Evolutionary conservation across 2,329 filamentous ascomycete species (phyloP).

Genomic region (Boeremia exigua): DNA sequence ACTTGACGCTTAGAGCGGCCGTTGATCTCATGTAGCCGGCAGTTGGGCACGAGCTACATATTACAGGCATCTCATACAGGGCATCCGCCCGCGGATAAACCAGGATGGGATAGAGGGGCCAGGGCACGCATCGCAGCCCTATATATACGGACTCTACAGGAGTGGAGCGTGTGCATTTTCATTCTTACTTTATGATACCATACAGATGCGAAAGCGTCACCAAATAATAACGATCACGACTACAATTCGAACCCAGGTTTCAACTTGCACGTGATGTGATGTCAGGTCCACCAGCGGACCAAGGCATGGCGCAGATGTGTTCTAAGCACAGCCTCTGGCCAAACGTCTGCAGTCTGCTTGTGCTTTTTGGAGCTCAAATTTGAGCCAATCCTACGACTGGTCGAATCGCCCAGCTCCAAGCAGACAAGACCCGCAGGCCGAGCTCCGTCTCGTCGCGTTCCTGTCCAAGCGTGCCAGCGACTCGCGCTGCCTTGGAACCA

Average conservation of each 20-base stretch:
- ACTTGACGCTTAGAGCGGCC: not conserved
- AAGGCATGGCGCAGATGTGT: no score
- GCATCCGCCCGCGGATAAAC: slow-evolving; percentile 9
- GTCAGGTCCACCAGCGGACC: not conserved
- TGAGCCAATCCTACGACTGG: no score
- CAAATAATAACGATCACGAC: slow-evolving; percentile 13
- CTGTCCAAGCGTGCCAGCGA: not conserved
- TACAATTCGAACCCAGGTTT: not conserved
- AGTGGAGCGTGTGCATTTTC: slow-evolving; percentile 12
- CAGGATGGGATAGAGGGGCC: slow-evolving; percentile 14
- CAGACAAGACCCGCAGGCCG: not conserved
- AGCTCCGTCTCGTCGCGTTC: not conserved
- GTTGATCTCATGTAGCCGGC: slow-evolving; percentile 9
- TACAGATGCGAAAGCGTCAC: slow-evolving; percentile 30
- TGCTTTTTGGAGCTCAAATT: no score
- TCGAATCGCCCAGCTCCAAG: not conserved
- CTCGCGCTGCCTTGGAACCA: slow-evolving; percentile 5
- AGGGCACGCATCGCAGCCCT: slow-evolving; percentile 30
- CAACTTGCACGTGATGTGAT: slow-evolving; percentile 9
- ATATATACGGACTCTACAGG: slow-evolving; percentile 9
- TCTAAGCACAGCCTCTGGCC: no score
- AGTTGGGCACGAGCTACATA: slow-evolving; percentile 5
- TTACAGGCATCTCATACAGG: slow-evolving; percentile 16
- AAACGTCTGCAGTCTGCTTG: no score
- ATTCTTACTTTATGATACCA: slow-evolving; percentile 40